Evolutionary conservation across 2,329 filamentous ascomycete genomes (phyloP), one percentile per base, ranked within the genome.

Genomic region (Pseudopithomyces chartarum): DNA sequence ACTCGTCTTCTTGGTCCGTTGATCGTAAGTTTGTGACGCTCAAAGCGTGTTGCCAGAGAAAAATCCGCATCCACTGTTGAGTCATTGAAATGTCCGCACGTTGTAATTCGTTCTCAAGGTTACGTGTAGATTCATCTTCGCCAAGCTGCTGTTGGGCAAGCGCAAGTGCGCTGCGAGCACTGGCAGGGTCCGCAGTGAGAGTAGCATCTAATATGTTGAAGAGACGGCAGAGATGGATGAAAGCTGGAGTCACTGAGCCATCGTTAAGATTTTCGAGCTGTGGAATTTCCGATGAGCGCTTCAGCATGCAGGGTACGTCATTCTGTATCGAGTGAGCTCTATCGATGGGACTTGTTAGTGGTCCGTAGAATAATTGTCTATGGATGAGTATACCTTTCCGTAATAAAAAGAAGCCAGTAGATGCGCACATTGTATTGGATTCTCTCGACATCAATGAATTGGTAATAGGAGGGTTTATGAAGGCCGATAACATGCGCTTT

Each of bases 31-130:
- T 73, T 3, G 71, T 74, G 3, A 74, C 71, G 20, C 67, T 65
- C 17, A 74, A 56, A n/a, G 72, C 70, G 56, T 73, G 68, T 48
- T 74, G 72, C 72, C 72, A 74, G 3, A 74, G 46, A 53, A 73
- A 73, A 3, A 74, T 73, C 6, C 72, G 67, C 72, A 74, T 73
- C 72, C 72, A 74, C 46, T 74, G 72, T 40, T 74, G 72, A 2
- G 72, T 74, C 70, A 74, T 74, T 0, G 70, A 71, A 5, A 74
- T 74, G 34, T 74, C 71, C 8, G 71, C 72, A n/a, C 72, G 64
- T 49, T 73, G 70, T 6, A 74, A 55, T 44, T 73, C 71, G n/a
- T 73, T 74, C n/a, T 71, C 63, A 1, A 73, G 59, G 49, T 62
- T 66, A 8, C 64, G 65, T 7, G 67, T 62, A 2, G 67, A 56